Base-by-base conservation (phyloP, 441 rosid species). In the Populus tomentosa region DNA sequence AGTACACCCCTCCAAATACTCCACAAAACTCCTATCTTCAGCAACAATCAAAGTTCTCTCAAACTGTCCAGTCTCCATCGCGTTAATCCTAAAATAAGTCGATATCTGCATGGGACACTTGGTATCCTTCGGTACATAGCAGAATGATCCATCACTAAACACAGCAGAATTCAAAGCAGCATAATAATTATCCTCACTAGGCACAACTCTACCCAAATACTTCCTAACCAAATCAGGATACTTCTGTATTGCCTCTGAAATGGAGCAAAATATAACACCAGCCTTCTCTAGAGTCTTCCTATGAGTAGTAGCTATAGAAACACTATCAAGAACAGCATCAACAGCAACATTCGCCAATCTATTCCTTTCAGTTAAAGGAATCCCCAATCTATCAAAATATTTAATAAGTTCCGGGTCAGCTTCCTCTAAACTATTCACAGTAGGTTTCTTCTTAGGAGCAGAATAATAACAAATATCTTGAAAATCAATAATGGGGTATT, bases 11-110 rank as follows among this genome's bases (percentile, higher is more conserved):
- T 95, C 99, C 81, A 94, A 77, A 81, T 95, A 95, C 88, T 95
- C 98, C 80, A 95, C 97, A 63, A 88, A 94, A 67, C 97, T 92
- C 78, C 90, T 85, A 74, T 92, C 99, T 10, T 94, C 97, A 0
- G 98, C 99, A 78, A 95, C 97, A 38, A 95, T 94, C 89, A 95
- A 81, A 14, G 99, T 94, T 90, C 99, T 92, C 90, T 95, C 99
- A 13, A 94, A 95, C 82, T 95, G 99, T 56, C 99, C 99, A 0
- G 98, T 95, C 79, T 92, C 99, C 93, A 88, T 76, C 0, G 95
- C 97, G 24, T 94, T 95, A 32, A 95, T 95, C 78, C 97, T 82
- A 35, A 95, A 95, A 69, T 94, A 95, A 2, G 99, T 95, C 1
- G 97, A 94, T 23, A 95, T 94, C 50, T 88, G 98, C 99, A 94